phyloP scores from a whole-genome alignment of 768 basidiomycete genomes.

The Lanmaoa rubissima region DNA sequence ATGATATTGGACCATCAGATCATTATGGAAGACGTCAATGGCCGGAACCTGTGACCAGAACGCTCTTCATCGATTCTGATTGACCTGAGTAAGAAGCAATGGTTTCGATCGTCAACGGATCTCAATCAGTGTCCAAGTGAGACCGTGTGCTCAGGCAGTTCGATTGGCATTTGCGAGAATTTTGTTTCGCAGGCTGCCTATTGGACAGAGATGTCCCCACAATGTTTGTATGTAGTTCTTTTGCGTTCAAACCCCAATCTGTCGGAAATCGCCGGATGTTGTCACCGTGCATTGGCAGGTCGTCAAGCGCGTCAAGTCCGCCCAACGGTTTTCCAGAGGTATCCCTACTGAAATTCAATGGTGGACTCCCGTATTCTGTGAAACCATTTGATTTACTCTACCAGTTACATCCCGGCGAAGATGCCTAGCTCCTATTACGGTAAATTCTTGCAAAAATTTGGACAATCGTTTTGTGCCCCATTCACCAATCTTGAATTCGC shows the following conservation, averaged over 20 bases:
- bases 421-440: neutral
- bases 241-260: neutral
- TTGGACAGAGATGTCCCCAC: neutral
- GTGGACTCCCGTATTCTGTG: neutral
- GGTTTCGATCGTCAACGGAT: neutral
- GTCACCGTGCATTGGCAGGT: neutral
- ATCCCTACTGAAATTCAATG: neutral
- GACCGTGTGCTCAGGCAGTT: neutral
- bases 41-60: slow-evolving; percentile 54
- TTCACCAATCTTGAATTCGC: too few species aligned
- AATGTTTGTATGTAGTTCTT: neutral
- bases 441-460: too few species aligned
- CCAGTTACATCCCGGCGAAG: neutral
- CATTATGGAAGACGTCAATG: neutral
- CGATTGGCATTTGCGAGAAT: neutral
- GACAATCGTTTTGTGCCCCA: neutral
- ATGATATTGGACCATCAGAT: slow-evolving; percentile 11
- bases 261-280: neutral
- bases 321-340: neutral
- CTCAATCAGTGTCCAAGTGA: neutral
- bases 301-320: neutral
- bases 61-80: slow-evolving; percentile 37
- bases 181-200: neutral
- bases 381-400: neutral
- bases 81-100: neutral